These are phyloP conservation scores for Mimosa pudica DNA, from an alignment of 306 rosid species.

Conservation along the genomic window DNA sequence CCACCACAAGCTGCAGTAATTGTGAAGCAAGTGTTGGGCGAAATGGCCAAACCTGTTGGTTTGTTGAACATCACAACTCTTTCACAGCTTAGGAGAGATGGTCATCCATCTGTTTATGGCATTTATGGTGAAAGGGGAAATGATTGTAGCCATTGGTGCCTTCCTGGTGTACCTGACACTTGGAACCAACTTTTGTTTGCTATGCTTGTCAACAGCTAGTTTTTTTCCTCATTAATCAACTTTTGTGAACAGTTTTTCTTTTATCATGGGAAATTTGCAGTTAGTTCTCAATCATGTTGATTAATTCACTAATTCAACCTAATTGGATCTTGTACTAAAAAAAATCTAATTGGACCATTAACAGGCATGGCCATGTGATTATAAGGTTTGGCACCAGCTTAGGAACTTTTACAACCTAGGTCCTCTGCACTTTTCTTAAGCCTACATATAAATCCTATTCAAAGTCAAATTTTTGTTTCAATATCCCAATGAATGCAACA, in stretches of 20 bases:
- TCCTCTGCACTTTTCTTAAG: background rate
- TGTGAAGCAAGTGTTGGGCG: conserved; percentile 17
- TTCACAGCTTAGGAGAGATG: conserved; percentile 33
- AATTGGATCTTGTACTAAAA: background rate
- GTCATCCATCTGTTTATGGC: conserved; percentile 33
- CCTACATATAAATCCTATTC: background rate
- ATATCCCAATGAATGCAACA: background rate
- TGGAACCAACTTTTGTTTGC: conserved; percentile 32
- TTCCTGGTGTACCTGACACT: conserved; percentile 37
- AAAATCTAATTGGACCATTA: background rate
- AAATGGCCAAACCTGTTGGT: conserved; percentile 20
- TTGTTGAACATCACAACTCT: conserved; percentile 28
- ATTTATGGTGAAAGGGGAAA: background rate
- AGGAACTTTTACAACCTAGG: background rate
- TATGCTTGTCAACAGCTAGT: background rate
- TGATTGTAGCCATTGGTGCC: conserved; percentile 39
- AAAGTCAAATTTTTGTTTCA: background rate
- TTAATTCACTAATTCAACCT: background rate
- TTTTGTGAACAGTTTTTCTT: background rate
- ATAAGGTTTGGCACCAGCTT: background rate
- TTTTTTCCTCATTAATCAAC: background rate
- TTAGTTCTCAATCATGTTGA: background rate
- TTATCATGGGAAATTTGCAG: background rate
- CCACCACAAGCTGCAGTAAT: background rate
- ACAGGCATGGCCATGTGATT: background rate